A percentile compares a stretch with the other conserved stretches of the same genome.
These are phyloP conservation scores for Mycena olivaceomarginata DNA, from an alignment of 768 basidiomycete species.

Conservation along the genomic window DNA sequence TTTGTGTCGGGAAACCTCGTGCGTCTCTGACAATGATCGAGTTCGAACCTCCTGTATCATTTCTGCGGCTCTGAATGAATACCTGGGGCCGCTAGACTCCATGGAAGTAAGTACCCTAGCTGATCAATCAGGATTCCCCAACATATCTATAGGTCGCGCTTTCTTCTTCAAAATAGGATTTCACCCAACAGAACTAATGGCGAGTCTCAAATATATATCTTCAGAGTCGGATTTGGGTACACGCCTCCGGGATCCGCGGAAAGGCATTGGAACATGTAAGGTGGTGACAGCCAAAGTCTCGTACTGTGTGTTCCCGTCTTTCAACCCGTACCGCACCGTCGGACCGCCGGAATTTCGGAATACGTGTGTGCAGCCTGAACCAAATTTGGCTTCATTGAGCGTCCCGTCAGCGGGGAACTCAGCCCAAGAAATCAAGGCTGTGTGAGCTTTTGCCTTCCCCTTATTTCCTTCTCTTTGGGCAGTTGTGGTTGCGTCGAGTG, in stretches of 20 bases:
- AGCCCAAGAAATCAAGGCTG: background rate
- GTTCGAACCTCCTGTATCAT: background rate
- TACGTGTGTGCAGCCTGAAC: background rate
- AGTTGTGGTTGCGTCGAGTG: background rate
- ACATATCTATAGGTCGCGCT: background rate
- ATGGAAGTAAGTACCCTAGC: background rate
- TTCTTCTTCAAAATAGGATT: background rate
- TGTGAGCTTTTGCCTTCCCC: background rate
- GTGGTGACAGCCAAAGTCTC: background rate
- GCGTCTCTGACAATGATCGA: background rate
- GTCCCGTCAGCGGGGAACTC: background rate
- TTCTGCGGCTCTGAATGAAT: background rate
- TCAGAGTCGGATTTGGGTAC: background rate
- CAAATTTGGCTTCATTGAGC: background rate
- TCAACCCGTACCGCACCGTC: background rate
- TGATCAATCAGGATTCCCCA: background rate
- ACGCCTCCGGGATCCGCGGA: background rate
- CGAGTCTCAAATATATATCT: background rate
- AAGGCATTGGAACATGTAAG: background rate
- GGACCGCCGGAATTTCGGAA: background rate
- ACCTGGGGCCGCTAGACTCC: background rate
- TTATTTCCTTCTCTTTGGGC: constrained; percentile 2
- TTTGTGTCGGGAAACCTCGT: background rate
- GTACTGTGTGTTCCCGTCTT: background rate
- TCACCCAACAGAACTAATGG: background rate